phyloP scores from a whole-genome alignment of 1,284 basidiomycete genomes.

The Coniferiporia sulphurascens region DNA sequence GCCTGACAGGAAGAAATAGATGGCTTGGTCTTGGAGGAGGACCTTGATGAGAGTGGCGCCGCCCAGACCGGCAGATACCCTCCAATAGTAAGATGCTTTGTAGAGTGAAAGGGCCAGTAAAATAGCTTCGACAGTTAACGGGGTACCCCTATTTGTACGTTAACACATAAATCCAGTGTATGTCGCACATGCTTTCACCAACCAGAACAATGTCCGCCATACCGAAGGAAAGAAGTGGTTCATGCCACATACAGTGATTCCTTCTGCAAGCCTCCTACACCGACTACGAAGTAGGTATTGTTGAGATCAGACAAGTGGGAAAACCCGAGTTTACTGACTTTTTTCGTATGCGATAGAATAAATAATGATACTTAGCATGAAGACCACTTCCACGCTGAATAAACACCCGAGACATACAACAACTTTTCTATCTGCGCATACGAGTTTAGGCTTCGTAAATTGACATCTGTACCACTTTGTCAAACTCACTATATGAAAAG shows the following conservation, averaged over 20 bases:
- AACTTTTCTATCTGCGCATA: not conserved
- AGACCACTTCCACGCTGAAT: no score
- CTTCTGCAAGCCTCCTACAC: no score
- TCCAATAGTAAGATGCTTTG: constrained; percentile 5
- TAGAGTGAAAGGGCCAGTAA: not conserved
- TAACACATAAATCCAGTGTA: not conserved
- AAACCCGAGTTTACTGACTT: no score
- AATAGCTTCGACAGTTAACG: constrained; percentile 3
- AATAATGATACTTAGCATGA: no score
- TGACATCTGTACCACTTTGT: not conserved
- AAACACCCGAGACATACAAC: no score
- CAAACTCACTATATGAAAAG: not conserved
- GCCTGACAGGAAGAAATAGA: constrained; percentile 14
- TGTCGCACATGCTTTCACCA: no score
- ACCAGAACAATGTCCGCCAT: no score
- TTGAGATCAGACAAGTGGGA: no score
- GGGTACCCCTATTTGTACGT: not conserved
- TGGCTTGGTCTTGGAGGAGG: constrained; percentile 7
- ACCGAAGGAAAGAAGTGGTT: no score
- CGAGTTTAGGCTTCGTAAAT: not conserved
- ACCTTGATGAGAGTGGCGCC: not conserved
- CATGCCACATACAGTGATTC: no score
- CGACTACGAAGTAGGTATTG: no score
- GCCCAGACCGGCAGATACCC: not conserved
- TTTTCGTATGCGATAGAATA: no score